Evolutionary conservation across 148 eudicot genomes (phyloP).

Genomic region (Dysphania ambrosioides): DNA sequence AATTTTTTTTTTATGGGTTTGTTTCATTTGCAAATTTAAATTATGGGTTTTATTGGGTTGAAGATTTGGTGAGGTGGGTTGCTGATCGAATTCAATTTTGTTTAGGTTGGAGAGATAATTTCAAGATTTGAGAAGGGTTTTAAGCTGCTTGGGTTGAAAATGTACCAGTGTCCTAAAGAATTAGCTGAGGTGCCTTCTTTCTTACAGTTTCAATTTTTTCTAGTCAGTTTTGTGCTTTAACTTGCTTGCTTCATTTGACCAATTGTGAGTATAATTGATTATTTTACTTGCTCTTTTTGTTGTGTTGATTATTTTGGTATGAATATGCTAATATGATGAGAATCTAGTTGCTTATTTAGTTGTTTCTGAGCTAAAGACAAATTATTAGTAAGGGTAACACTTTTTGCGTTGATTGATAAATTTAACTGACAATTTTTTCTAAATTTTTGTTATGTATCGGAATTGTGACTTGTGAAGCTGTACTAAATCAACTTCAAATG

Average conservation of each 20-base stretch:
- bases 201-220: not conserved
- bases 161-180: constrained; percentile 82
- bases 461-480: not conserved
- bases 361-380: too few species aligned
- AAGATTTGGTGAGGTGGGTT: constrained; percentile 8
- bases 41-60: constrained; percentile 14
- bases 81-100: constrained; percentile 12
- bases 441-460: too few species aligned
- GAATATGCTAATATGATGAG: not conserved
- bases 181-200: constrained; percentile 99
- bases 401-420: not conserved
- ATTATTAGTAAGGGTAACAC: too few species aligned
- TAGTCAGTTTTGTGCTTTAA: not conserved
- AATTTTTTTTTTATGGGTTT: not conserved
- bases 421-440: too few species aligned
- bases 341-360: too few species aligned
- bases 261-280: not conserved
- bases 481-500: too few species aligned
- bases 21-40: not conserved
- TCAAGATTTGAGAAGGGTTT: constrained; percentile 98
- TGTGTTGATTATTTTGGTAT: not conserved
- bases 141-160: constrained; percentile 87
- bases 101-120: constrained; percentile 90
- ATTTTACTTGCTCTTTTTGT: not conserved
- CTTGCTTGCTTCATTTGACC: not conserved